These are phyloP conservation scores for Boechera retrofracta DNA, from an alignment of 345 rosid species.

Conservation along the genomic window DNA sequence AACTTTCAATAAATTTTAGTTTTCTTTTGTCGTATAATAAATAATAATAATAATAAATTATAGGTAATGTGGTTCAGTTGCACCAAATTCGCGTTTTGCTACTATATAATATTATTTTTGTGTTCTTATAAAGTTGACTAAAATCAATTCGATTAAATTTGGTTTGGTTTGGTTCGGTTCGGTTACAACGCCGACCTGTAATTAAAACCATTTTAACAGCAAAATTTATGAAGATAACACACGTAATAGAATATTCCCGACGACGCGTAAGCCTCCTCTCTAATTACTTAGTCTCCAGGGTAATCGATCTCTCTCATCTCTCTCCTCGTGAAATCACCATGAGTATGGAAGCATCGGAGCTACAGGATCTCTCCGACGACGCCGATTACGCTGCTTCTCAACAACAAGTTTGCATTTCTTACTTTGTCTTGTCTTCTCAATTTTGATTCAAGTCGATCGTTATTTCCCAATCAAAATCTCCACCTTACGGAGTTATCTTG, in stretches of 20 bases:
- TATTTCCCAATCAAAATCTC: background rate
- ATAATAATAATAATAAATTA: background rate
- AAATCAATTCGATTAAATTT: background rate
- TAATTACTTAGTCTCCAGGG: constrained; percentile 45
- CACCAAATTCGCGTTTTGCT: constrained; percentile 1
- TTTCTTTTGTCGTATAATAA: no score
- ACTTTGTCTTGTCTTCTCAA: background rate
- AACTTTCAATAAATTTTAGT: background rate
- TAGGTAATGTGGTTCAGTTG: background rate
- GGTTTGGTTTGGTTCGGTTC: background rate
- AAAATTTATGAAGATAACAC: background rate
- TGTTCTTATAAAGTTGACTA: background rate
- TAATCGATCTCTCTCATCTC: constrained; percentile 32
- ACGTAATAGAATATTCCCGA: constrained; percentile 42
- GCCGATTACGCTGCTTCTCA: constrained; percentile 95
- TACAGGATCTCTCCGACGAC: constrained; percentile 93
- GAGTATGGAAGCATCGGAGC: constrained; percentile 80
- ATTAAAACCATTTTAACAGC: background rate
- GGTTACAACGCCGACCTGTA: background rate
- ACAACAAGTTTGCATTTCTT: constrained; percentile 60
- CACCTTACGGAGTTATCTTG: background rate
- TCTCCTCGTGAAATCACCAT: constrained; percentile 31
- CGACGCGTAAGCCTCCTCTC: constrained; percentile 33
- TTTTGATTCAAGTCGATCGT: constrained; percentile 2
- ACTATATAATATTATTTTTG: background rate